Evolutionary conservation across 2,329 filamentous ascomycete species (phyloP).

Genomic region (Ophiostoma sp.): DNA sequence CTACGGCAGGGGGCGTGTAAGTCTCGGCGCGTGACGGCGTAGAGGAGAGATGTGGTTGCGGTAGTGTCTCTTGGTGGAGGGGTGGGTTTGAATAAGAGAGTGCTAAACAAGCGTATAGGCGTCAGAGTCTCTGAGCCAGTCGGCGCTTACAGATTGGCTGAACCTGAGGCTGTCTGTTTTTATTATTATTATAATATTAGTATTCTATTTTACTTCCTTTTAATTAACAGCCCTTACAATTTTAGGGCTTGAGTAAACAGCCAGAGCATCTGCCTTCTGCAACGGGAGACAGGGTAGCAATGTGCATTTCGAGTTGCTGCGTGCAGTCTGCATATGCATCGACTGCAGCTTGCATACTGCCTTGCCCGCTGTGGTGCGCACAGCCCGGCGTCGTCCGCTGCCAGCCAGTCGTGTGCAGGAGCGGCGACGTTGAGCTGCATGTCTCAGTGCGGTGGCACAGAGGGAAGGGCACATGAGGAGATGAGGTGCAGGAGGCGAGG

Average conservation of each 20-base stretch:
- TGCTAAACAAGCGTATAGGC: not conserved
- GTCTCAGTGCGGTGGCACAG: conserved; percentile 7
- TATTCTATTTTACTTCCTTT: not conserved
- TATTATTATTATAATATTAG: not conserved
- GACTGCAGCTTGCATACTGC: not conserved
- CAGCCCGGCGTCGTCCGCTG: conserved; percentile 17
- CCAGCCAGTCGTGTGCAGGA: conserved; percentile 20
- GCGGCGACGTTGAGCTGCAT: conserved; percentile 2
- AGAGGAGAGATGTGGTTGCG: conserved; percentile 14
- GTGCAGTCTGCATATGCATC: not conserved
- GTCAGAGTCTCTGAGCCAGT: conserved; percentile 14
- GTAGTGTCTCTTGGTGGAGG: conserved; percentile 6
- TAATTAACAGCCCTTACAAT: not conserved
- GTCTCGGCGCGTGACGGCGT: conserved; percentile 17
- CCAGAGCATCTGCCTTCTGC: not conserved
- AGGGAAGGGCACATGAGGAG: not conserved
- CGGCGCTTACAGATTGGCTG: conserved; percentile 20
- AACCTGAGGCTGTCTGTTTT: not conserved
- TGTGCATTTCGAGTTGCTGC: not conserved
- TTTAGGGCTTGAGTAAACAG: not conserved
- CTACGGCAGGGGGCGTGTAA: conserved; percentile 14
- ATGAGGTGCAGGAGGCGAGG: no score
- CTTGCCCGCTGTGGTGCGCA: conserved; percentile 10
- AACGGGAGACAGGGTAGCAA: not conserved
- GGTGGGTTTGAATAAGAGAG: not conserved